These are phyloP conservation scores for Hordeum pubiflorum DNA, from an alignment of 202 grass and related monocot species.

Conservation along the genomic window DNA sequence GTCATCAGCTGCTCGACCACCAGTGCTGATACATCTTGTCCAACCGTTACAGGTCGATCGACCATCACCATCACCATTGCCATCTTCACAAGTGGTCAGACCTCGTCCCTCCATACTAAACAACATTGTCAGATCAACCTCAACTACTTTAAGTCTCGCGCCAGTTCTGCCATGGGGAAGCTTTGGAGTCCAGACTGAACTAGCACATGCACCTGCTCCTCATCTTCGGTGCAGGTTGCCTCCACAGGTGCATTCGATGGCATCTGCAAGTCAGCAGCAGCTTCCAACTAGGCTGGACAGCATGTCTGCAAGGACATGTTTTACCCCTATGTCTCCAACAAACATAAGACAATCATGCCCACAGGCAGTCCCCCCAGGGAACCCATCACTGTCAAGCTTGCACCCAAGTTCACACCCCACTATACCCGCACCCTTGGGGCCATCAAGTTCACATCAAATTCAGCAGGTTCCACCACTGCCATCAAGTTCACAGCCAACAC, in stretches of 20 bases:
- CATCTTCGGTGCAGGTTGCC: conserved; percentile 45
- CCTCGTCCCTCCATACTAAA: not conserved
- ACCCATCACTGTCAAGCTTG: not conserved
- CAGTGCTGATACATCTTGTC: conserved; percentile 11
- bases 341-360: not conserved
- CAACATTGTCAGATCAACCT: conserved; percentile 25
- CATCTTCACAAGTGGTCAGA: conserved; percentile 10
- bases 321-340: not conserved
- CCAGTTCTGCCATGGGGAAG: conserved; percentile 24
- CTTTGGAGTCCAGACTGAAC: conserved; percentile 37
- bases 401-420: not conserved
- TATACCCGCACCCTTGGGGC: not conserved
- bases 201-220: conserved; percentile 47
- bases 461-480: not conserved
- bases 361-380: not conserved
- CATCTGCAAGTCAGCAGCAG: conserved; percentile 31
- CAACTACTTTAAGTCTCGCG: conserved; percentile 9
- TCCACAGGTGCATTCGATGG: conserved; percentile 14
- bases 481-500: not conserved
- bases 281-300: conserved; percentile 8
- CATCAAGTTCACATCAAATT: not conserved
- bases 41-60: conserved; percentile 14
- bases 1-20: conserved; percentile 18
- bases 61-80: conserved; percentile 10
- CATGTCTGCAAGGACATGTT: conserved; percentile 25